Base-by-base conservation (phyloP, 2,329 filamentous ascomycete genomes). In the Colletotrichum godetiae region DNA sequence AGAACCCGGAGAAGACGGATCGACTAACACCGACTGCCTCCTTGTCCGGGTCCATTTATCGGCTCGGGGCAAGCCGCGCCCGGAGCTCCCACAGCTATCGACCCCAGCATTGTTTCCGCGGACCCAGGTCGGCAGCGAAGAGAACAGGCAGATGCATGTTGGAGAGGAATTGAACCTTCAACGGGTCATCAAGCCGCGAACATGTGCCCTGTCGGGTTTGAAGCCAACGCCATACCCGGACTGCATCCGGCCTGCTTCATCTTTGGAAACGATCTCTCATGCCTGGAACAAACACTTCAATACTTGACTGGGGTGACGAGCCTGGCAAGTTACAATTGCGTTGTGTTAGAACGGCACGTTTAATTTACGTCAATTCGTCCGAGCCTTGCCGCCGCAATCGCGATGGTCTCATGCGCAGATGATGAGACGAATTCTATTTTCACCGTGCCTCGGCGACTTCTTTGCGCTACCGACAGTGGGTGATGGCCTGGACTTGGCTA, bases 21-120 rank as follows among this genome's bases (percentile, higher is more conserved):
- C 24, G 35, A 55, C 37, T 13, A 42, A 49, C 65, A 27, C 33
- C 33, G 68, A 49, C 24, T 27, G 56, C 63, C 49, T 68, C 62
- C 31, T 33, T 67, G 15, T 35, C 35, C 64, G 64, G 57, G 56
- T 35, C 68, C 68, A 68, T 64, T 35, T 33, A 6, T 37, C 49
- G 68, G 56, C 64, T 22, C 33, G 64, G 56, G 35, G 46, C 35
- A 42, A 29, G 35, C 31, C 15, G 27, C 56, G 27, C 27, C 13
- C 49, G 33, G 52, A 53, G 35, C 22, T 65, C n/a, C 35, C 66
- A 37, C 5, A 35, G 24, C 11, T 33, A 11, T 6, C 22, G 29
- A 27, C 52, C 31, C 8, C 53, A 19, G 29, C 10, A 24, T 46
- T 24, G 29, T 57, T 65, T 65, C 19, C 24, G 11, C 19, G 6